Base-by-base conservation (phyloP, 2,329 filamentous ascomycete species). In the Dothistroma septosporum region DNA sequence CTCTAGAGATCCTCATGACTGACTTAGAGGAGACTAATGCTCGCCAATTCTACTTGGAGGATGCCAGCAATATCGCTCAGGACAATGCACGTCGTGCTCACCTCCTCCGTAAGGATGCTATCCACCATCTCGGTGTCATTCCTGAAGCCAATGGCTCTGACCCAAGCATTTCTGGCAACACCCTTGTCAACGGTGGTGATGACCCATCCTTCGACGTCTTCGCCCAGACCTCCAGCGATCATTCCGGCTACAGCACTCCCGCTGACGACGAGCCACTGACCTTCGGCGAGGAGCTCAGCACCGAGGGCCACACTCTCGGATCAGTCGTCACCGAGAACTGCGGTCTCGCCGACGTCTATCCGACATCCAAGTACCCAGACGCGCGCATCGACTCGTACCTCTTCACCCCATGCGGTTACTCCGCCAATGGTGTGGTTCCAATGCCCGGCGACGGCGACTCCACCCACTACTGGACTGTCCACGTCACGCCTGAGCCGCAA, bases 391-490 rank as follows among this genome's bases (percentile, higher is more conserved):
- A 99, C 69, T 91, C 94, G 22, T 99, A 97, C 75, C 85, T 97
- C 58, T 99, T 99, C 80, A 92, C 90, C 0, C 94, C 94, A 0
- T 99, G 94, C 72, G 94, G 94, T 61, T 99, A 96, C 78, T 97
- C 92, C 7, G 94, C 94, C 75, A 99, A 99, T 72, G 94, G 92
- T 57, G 92, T 99, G 21, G 85, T 99, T 47, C 94, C 94, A 7
- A 87, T 91, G 53, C 87, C 90, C 0, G 74, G 83, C 14, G 70
- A 75, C 57, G 64, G 67, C 9, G 70, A 70, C 10, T 67, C 68
- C 12, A 88, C 85, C 46, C 92, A 97, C 78, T 99, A 99, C 79
- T 99, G 97, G 78, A 99, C 93, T 0, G 94, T 99, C 24, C 94
- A 99, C 73, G 94, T 99, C 67, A 99, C 94, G 0, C 94, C 94